Evolutionary conservation across 2,329 filamentous ascomycete species (phyloP), one percentile per base, ranked within the genome.

Genomic region (Nannizziopsis arthrosporioides): DNA sequence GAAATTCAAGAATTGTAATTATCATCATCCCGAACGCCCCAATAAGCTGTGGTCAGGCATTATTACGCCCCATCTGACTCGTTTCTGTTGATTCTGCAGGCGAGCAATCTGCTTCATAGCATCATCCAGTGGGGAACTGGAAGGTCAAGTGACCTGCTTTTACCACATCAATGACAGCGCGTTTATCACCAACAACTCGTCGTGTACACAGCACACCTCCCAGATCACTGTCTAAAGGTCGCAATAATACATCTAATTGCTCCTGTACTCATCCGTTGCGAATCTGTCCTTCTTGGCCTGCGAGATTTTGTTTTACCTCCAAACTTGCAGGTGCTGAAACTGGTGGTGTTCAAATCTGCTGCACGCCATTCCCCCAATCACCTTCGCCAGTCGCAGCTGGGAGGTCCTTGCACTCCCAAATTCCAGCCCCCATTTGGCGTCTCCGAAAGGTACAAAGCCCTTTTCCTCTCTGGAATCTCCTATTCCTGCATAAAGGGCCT

Each of bases 231-330:
- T n/a, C n/a, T n/a, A n/a, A n/a, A n/a, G n/a, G 7, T 27, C 22
- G 22, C 22, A 27, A 27, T n/a, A n/a, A n/a, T n/a, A n/a, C n/a
- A n/a, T 27, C 7, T 27, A 27, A 27, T 27, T 27, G 22, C 22
- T 27, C 22, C 3, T 4, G 22, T 7, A 27, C 4, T n/a, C n/a
- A n/a, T 27, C 22, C 7, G 22, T 27, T 7, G 22, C 22, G 22
- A 27, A 3, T 27, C 22, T 27, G 22, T 27, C 22, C 3, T 27
- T 27, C 22, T 27, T 27, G 22, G 12, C 12, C 18, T 35, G 37
- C 37, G 40, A 37, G 34, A 40, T 40, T 19, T 40, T 47, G 44
- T 47, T 47, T 47, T 40, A 47, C 37, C 34, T 14, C 14, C 30
- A 41, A 34, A 34, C 37, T 12, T 31, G 18, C n/a, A 27, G 22